Evolutionary conservation across 306 rosid genomes (phyloP), one percentile per base, ranked within the genome.

Genomic region (Sesbania bispinosa): DNA sequence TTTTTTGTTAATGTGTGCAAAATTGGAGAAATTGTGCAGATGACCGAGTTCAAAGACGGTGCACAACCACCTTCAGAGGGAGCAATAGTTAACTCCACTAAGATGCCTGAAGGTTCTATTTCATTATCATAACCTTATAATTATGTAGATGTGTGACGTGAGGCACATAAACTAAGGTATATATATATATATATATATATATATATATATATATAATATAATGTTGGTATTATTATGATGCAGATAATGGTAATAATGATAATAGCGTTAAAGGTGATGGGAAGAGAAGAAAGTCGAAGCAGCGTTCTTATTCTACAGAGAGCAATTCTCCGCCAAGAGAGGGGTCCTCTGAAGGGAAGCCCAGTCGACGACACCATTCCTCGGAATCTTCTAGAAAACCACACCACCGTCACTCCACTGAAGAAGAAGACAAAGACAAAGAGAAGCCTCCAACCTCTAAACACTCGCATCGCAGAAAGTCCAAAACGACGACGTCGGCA

Each of bases 21-120:
- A 48, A 41, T 50, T 39, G 26, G 14, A 30, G 7, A 83, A 73
- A 62, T 62, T 50, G 5, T 70, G 70, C 86, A 93, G 98, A 87
- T 94, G 92, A 82, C 52, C 1, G 96, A 83, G 50, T 90, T 85
- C 63, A 80, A 85, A 69, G 61, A 84, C n/a, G n/a, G n/a, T n/a
- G n/a, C n/a, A n/a, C n/a, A n/a, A 54, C 4, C 91, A 10, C 7
- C 81, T 2, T 27, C 39, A 32, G 81, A 84, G 38, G 80, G 80
- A 47, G 52, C 53, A 30, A 33, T 42, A 14, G 53, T 19, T 21
- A 62, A 65, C 13, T 38, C 91, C 45, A 33, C 19, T 9, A 82
- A 79, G 30, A 60, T 66, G 2, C 6, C 69, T 26, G 82, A 83
- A 88, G 96, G 96, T 91, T 48, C 54, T 74, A 29, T 65, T 21